Conservation (phyloP, 257 asterid genomes). For the Phtheirospermum japonicum region DNA sequence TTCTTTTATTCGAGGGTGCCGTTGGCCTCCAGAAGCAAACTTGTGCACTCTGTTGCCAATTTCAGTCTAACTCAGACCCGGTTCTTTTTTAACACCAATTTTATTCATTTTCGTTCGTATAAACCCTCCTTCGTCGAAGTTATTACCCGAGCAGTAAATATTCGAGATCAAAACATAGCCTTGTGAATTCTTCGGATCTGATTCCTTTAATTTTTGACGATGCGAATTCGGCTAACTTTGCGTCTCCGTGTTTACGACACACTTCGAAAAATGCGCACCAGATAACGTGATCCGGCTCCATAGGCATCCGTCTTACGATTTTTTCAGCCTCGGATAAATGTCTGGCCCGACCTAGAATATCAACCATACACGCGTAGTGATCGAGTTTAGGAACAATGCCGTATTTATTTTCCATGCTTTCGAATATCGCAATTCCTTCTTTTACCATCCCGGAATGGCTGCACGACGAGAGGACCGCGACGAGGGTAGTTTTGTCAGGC, state of each 20-base stretch:
- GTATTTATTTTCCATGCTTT: too few species aligned
- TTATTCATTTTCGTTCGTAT: too few species aligned
- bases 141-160: too few species aligned
- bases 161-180: slow-evolving; percentile 71
- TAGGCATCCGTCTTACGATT: slow-evolving; percentile 36
- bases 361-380: too few species aligned
- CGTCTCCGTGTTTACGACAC: slow-evolving; percentile 73
- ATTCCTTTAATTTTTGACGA: slow-evolving; percentile 55
- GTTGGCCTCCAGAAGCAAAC: too few species aligned
- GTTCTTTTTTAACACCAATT: too few species aligned
- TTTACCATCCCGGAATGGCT: slow-evolving; percentile 74
- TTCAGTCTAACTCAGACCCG: too few species aligned
- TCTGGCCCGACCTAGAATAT: slow-evolving; percentile 88
- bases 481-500: slow-evolving; percentile 69
- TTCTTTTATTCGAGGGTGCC: too few species aligned
- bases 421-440: too few species aligned
- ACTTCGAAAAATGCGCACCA: slow-evolving; percentile 93
- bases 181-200: slow-evolving; percentile 65
- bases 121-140: too few species aligned
- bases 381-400: too few species aligned
- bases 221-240: slow-evolving; percentile 50
- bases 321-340: slow-evolving; percentile 52
- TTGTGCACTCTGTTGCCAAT: too few species aligned
- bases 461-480: slow-evolving; percentile 79
- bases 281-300: slow-evolving; percentile 67